Evolutionary conservation across 306 rosid genomes (phyloP).

Genomic region (Calophaca sinica): DNA sequence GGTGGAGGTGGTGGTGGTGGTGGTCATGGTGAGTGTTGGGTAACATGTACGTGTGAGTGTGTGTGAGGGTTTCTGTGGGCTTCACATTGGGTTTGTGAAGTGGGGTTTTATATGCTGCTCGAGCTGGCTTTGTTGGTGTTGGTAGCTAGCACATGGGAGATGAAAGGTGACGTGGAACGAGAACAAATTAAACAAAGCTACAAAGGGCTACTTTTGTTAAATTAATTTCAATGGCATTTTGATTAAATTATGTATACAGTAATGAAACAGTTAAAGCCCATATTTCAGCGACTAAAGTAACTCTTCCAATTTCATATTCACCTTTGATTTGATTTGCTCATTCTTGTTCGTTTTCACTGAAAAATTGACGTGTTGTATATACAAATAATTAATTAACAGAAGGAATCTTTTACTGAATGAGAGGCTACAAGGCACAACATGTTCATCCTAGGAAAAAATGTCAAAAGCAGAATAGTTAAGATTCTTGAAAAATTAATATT

Average conservation of each 20-base stretch:
- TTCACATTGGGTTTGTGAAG: conserved; percentile 41
- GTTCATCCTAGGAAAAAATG: conserved; percentile 41
- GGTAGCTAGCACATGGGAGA: conserved; percentile 47
- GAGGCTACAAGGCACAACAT: conserved; percentile 47
- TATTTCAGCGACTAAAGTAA: conserved; percentile 35
- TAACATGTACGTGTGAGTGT: conserved; percentile 44
- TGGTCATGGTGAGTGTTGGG: conserved; percentile 56
- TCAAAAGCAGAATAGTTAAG: conserved; percentile 56
- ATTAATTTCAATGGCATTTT: neutral
- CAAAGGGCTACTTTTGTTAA: conserved; percentile 49
- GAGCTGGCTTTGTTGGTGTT: conserved; percentile 23
- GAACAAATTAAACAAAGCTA: conserved; percentile 46
- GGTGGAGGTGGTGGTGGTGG: conserved; percentile 50
- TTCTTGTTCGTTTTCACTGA: neutral
- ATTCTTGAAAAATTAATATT: conserved; percentile 44
- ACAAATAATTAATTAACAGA: neutral
- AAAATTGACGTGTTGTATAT: conserved; percentile 29
- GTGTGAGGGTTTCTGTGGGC: neutral
- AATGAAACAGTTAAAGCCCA: conserved; percentile 18
- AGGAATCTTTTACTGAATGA: conserved; percentile 52
- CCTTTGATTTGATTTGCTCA: neutral
- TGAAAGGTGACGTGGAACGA: conserved; percentile 37
- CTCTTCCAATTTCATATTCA: conserved; percentile 33
- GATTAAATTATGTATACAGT: neutral
- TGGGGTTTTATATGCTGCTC: conserved; percentile 48